Percentiles rank a stretch among this genome's conserved stretches.
These are phyloP conservation scores for Fusarium anguioides DNA, from an alignment of 2,329 filamentous ascomycete genomes.

Conservation along the genomic window DNA sequence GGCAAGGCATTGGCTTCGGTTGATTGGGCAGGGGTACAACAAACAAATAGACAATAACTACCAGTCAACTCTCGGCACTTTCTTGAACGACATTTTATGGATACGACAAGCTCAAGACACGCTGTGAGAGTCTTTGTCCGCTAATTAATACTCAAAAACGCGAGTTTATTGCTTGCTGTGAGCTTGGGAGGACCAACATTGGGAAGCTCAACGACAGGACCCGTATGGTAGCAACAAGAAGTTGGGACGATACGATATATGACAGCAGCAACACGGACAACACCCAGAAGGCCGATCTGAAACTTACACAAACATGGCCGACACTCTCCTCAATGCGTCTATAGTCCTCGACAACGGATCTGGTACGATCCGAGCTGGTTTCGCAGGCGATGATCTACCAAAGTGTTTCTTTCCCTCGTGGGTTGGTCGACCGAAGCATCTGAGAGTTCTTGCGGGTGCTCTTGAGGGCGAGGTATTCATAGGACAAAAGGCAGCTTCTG, in stretches of 20 bases:
- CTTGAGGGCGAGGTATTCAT: conserved; percentile 98
- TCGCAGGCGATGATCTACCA: conserved; percentile 93
- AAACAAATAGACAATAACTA: conserved; percentile 34
- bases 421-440: conserved; percentile 94
- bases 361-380: conserved; percentile 95
- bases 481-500: conserved; percentile 86
- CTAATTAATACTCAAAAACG: conserved; percentile 17
- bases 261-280: conserved; percentile 23
- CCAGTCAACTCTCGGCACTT: conserved; percentile 31
- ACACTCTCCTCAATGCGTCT: conserved; percentile 90
- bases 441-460: conserved; percentile 93
- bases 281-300: conserved; percentile 6
- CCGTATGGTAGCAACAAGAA: conserved; percentile 28
- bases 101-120: conserved; percentile 36
- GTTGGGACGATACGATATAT: conserved; percentile 35
- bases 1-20: conserved; percentile 31
- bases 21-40: conserved; percentile 39
- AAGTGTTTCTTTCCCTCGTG: conserved; percentile 98
- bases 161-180: conserved; percentile 22
- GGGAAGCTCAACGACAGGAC: conserved; percentile 38
- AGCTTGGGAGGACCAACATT: conserved; percentile 31
- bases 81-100: conserved; percentile 25
- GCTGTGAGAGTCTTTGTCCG: conserved; percentile 8
- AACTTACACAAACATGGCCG: conserved; percentile 58
- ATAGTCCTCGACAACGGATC: conserved; percentile 99